These are phyloP conservation scores for Glebionis coronaria DNA, from an alignment of 129 eudicot species.

Conservation along the genomic window DNA sequence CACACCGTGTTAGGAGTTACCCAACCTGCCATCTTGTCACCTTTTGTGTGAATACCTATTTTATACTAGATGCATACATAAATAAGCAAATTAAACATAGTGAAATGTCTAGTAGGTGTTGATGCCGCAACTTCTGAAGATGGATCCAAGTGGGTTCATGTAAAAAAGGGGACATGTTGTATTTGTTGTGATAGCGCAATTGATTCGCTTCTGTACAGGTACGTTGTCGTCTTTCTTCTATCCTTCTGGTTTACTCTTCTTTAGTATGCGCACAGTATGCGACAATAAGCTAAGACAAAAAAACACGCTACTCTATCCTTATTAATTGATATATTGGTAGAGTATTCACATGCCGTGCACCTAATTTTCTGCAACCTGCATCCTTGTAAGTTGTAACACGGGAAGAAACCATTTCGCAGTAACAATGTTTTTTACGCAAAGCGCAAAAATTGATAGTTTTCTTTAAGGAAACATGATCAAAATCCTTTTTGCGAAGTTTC, in stretches of 20 bases:
- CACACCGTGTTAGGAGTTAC: not conserved
- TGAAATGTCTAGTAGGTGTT: constrained; percentile 35
- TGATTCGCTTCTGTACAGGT: constrained; percentile 97
- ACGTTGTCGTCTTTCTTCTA: constrained; percentile 13
- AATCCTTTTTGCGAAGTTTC: too few species aligned
- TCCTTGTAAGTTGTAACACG: too few species aligned
- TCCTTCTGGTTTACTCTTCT: constrained; percentile 5
- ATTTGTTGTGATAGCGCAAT: constrained; percentile 93
- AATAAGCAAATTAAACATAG: not conserved
- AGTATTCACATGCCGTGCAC: too few species aligned
- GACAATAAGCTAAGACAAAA: too few species aligned
- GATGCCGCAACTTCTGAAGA: constrained; percentile 77
- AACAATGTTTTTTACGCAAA: not conserved
- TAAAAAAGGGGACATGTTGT: constrained; percentile 88
- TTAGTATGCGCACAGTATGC: not conserved
- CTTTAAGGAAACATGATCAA: not conserved
- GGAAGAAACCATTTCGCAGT: not conserved
- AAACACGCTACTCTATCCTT: too few species aligned
- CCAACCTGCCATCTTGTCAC: not conserved
- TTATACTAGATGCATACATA: not conserved
- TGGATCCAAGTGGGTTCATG: constrained; percentile 87
- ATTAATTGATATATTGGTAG: too few species aligned
- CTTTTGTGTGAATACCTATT: not conserved
- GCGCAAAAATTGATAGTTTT: not conserved
- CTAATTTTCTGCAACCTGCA: too few species aligned